Evolutionary conservation across 1,284 basidiomycete species (phyloP), one percentile per base, ranked within the genome.

Genomic region (Fomitopsis schrenkii): DNA sequence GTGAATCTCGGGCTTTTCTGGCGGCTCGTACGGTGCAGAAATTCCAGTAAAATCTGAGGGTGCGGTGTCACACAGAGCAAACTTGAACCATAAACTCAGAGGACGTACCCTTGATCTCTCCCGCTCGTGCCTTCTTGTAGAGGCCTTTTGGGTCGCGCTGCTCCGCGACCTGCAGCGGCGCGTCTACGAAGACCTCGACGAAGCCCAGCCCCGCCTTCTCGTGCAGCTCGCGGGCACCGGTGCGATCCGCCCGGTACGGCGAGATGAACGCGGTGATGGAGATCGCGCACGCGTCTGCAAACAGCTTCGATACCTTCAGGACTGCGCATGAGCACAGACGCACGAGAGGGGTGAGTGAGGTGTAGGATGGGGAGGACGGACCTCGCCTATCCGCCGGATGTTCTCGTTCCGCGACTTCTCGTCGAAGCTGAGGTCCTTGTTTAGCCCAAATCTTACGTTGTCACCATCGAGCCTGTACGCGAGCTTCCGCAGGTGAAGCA

Each of bases 391-490:
- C 59, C 97, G 84, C 59, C 97, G 89, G 72, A 99, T 98, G 77
- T 99, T 99, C 79, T 99, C 97, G 67, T 95, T 93, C 60, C 97
- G 86, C 57, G 95, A 96, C 72, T 89, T 90, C 71, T 95, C 95
- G 69, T 95, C 93, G 72, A 99, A 99, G 1, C 97, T 95, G 55
- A 99, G 88, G 72, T 99, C 97, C 79, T 94, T 98, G 85, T 99
- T 99, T 55, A 99, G 80, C 9, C 97, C 97, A 71, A 98, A 97
- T 61, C 97, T 88, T 64, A 99, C 83, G 77, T 99, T 99, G 80
- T 99, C 97, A 4, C 97, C 97, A 72, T 99, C 97, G 28, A 99
- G 83, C 46, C 97, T 88, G 79, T 97, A 99, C 46, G 90, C 80
- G 69, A 94, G 94, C 70, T 92, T 93, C 64, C 86, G 83, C 60